Evolutionary conservation across 176 grass and related monocot genomes (phyloP).

Genomic region (Zoysia japonica): DNA sequence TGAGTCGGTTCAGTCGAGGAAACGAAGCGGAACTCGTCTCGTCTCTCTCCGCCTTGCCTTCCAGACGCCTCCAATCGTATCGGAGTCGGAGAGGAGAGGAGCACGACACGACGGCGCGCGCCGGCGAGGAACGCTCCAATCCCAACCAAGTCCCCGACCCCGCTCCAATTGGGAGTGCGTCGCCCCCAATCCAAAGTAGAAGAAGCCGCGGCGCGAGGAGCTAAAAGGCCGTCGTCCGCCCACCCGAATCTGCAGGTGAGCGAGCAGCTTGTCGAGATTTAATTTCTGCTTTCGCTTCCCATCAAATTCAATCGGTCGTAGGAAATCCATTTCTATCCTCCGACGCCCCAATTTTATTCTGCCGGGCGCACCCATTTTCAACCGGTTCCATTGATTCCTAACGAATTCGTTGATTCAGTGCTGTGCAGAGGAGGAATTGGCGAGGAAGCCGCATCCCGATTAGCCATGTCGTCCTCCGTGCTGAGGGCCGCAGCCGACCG

Average conservation of each 20-base stretch:
- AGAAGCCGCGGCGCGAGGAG: background rate
- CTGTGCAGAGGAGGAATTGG: background rate
- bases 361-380: background rate
- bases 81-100: background rate
- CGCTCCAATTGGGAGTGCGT: background rate
- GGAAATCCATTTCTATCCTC: too few species aligned
- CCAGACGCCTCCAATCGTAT: constrained; percentile 16
- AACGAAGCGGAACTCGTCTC: background rate
- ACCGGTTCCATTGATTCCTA: background rate
- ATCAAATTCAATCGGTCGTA: background rate
- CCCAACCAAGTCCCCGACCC: background rate
- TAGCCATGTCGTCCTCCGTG: constrained; percentile 49
- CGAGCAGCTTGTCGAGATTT: background rate
- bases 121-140: background rate
- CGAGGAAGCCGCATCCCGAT: background rate
- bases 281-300: background rate
- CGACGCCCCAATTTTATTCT: background rate
- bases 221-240: background rate
- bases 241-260: constrained; percentile 19
- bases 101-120: background rate
- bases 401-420: background rate
- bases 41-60: background rate
- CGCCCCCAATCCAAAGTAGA: background rate
- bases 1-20: background rate
- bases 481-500: constrained; percentile 55